Conservation (phyloP, 371 early-diverging fungal species). For the Mortierella sp. region DNA sequence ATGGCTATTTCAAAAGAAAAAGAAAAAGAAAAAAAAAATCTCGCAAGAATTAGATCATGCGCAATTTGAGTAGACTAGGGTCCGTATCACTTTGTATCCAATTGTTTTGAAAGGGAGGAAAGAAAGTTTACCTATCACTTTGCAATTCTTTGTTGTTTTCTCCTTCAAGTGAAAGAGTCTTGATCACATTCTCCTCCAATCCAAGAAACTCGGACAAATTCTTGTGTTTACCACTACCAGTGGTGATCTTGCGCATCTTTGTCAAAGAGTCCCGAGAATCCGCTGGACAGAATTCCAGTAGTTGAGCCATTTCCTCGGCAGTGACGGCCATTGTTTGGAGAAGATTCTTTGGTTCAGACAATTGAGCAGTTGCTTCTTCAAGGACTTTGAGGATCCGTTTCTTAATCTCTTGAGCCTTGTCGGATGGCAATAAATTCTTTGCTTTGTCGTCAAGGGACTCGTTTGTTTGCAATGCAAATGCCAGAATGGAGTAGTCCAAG, state of each 20-base stretch:
- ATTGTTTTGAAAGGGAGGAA: not conserved
- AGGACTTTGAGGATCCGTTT: no score
- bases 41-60: no score
- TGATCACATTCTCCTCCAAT: conserved; percentile 5
- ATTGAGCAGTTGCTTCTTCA: no score
- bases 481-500: conserved; percentile 3
- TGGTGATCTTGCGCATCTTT: conserved; percentile 33
- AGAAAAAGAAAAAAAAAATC: no score
- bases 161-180: not conserved
- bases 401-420: no score
- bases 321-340: conserved; percentile 9
- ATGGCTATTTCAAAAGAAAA: not conserved
- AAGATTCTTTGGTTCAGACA: no score
- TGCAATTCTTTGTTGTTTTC: not conserved
- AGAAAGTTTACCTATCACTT: conserved; percentile 9
- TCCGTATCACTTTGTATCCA: not conserved
- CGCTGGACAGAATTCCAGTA: conserved; percentile 11
- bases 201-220: conserved; percentile 31
- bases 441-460: no score
- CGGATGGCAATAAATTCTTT: no score
- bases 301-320: conserved; percentile 6
- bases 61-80: no score
- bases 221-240: conserved; percentile 46
- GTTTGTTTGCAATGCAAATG: no score
- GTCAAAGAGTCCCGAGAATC: conserved; percentile 5